Evolutionary conservation across 1,284 basidiomycete genomes (phyloP).

Genomic region (Leccinum griseonigrum): DNA sequence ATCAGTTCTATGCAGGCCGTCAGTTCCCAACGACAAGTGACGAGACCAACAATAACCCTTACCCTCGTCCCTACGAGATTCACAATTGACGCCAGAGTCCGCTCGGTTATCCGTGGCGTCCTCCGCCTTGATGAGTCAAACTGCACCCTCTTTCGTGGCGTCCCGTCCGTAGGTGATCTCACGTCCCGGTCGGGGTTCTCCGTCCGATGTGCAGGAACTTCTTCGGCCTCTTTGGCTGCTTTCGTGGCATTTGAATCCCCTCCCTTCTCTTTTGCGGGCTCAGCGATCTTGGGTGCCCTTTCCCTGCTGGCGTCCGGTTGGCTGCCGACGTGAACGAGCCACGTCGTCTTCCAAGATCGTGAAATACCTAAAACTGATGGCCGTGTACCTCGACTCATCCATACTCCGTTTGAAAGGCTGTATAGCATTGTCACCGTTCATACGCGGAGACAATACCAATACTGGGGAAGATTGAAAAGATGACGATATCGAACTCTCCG

Average conservation of each 20-base stretch:
- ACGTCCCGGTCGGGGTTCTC: constrained; percentile 16
- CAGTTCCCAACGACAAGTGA: constrained; percentile 7
- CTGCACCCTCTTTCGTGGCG: constrained; percentile 61
- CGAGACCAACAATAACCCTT: constrained; percentile 5
- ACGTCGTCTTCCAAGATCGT: constrained; percentile 61
- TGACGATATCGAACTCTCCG: constrained; percentile 29
- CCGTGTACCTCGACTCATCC: constrained; percentile 59
- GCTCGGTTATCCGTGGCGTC: constrained; percentile 45
- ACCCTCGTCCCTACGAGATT: constrained; percentile 38
- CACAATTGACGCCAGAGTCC: constrained; percentile 33
- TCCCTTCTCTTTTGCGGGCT: constrained; percentile 8
- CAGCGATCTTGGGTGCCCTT: constrained; percentile 16
- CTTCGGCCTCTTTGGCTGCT: constrained; percentile 11
- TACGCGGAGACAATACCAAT: constrained; percentile 24
- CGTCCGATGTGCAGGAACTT: constrained; percentile 7
- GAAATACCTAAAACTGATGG: constrained; percentile 67
- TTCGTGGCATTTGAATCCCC: constrained; percentile 14
- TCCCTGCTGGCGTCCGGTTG: constrained; percentile 13
- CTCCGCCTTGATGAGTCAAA: constrained; percentile 61
- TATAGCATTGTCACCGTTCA: constrained; percentile 33
- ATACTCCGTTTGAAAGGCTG: constrained; percentile 56
- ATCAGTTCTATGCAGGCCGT: constrained; percentile 50
- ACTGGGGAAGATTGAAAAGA: constrained; percentile 35
- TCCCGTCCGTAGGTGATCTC: constrained; percentile 20
- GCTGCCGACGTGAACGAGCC: constrained; percentile 28